phyloP scores from a whole-genome alignment of 371 early-diverging fungal species.

The Mucor lusitanicus region DNA sequence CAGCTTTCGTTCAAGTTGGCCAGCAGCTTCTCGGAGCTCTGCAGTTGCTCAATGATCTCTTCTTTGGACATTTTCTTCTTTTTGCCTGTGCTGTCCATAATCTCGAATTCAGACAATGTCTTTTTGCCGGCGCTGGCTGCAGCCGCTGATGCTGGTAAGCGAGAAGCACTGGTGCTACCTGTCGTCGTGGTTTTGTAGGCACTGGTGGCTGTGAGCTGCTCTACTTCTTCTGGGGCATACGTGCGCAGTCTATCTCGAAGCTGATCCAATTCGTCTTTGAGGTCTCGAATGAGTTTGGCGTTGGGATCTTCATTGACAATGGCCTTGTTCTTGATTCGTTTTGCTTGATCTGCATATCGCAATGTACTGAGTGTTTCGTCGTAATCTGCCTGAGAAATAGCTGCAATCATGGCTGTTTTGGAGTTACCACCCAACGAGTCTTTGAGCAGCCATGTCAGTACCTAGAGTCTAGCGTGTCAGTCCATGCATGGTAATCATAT shows the following conservation, averaged over 20 bases:
- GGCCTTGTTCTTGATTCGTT: constrained; percentile 90
- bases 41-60: constrained; percentile 78
- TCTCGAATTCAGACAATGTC: constrained; percentile 38
- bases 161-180: neutral
- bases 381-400: constrained; percentile 79
- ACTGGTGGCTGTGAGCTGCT: constrained; percentile 41
- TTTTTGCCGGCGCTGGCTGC: neutral
- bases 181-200: constrained; percentile 25
- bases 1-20: constrained; percentile 81
- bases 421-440: constrained; percentile 94
- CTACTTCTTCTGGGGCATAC: constrained; percentile 62
- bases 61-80: constrained; percentile 57
- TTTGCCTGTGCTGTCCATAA: constrained; percentile 54
- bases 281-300: constrained; percentile 82
- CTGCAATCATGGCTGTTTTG: constrained; percentile 93
- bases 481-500: neutral
- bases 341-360: constrained; percentile 94
- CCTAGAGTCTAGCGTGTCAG: constrained; percentile 26
- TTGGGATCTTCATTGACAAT: constrained; percentile 92
- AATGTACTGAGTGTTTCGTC: constrained; percentile 94
- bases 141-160: neutral
- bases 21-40: constrained; percentile 87
- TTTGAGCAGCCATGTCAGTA: constrained; percentile 94
- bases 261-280: constrained; percentile 80
- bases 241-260: constrained; percentile 66